Evolutionary conservation across 192 early-diverging fungal species (phyloP), one percentile per base, ranked within the genome.

Genomic region (Backusella sp.): DNA sequence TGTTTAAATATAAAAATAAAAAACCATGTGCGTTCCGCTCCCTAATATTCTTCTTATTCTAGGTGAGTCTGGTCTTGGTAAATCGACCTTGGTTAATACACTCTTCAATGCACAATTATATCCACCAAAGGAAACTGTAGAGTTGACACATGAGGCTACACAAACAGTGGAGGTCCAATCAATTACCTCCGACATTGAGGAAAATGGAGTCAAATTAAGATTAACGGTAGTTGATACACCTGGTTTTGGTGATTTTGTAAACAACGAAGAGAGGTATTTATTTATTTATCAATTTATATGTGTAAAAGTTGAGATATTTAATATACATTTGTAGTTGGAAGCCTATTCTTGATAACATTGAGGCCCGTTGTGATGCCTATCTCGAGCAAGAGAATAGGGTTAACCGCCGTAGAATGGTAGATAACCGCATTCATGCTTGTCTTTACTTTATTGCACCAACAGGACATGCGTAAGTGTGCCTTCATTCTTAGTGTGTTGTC

Each of bases 361-460:
- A 98, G 87, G 91, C 94, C 66, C 95, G 96, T 77, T 98, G 96
- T 84, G 95, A 95, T 74, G 88, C 92, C 23, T 99, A 94, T 79
- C 85, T 99, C 44, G 92, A 95, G 23, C 95, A 98, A 88, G 98
- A 99, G 84, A 93, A 96, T 82, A 86, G 90, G 66, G 96, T 90
- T 82, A 97, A 90, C 86, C 92, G 91, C 77, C 92, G 85, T 83
- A 91, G 92, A 84, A 95, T 99, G 84, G 87, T 89, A 72, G 98
- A 99, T 78, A 97, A 94, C 77, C 92, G 96, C 71, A 90, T 99
- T 68, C 96, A 99, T 78, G 93, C 93, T 17, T 95, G 96, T 69
- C 86, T 99, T 74, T 99, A 96, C 85, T 99, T 99, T 80, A 98
- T 99, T 82, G 92, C 95, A 66, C 97, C 98, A 59, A 97, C 96